Conservation (phyloP, 2,329 filamentous ascomycete genomes). For the Botrytis sinoallii region DNA sequence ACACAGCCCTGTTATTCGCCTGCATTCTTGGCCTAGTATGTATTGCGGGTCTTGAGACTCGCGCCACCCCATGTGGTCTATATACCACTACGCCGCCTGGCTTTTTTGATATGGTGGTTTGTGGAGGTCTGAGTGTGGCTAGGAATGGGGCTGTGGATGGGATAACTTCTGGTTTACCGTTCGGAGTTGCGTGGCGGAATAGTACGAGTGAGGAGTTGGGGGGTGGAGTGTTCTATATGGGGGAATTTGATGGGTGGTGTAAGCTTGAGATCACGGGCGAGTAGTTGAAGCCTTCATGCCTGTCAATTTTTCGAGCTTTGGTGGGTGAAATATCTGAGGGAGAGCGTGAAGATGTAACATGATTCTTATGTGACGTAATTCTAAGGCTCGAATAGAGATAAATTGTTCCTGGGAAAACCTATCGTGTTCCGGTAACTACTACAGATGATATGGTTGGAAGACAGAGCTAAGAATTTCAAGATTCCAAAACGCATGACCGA, state of each 20-base stretch:
- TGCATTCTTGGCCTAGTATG: neutral
- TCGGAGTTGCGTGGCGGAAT: neutral
- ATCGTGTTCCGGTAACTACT: too few relatives aligned
- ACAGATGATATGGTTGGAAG: neutral
- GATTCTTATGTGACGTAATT: fast-evolving
- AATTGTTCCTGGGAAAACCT: neutral
- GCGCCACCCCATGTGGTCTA: neutral
- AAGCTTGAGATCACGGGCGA: neutral
- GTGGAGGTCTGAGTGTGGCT: neutral
- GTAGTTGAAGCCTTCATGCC: neutral
- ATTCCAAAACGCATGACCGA: neutral
- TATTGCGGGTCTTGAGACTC: neutral
- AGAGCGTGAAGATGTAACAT: neutral
- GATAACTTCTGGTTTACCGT: neutral
- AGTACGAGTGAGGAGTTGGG: neutral
- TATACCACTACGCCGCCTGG: neutral
- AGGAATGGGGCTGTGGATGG: neutral
- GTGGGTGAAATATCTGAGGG: neutral
- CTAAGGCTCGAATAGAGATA: neutral
- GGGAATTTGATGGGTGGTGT: neutral
- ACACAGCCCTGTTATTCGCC: neutral
- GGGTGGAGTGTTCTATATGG: neutral
- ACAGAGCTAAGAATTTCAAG: too few relatives aligned
- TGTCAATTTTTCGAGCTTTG: neutral
- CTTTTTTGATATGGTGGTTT: neutral